phyloP scores from a whole-genome alignment of 2,329 filamentous ascomycete species.

The Fusarium sp. region DNA sequence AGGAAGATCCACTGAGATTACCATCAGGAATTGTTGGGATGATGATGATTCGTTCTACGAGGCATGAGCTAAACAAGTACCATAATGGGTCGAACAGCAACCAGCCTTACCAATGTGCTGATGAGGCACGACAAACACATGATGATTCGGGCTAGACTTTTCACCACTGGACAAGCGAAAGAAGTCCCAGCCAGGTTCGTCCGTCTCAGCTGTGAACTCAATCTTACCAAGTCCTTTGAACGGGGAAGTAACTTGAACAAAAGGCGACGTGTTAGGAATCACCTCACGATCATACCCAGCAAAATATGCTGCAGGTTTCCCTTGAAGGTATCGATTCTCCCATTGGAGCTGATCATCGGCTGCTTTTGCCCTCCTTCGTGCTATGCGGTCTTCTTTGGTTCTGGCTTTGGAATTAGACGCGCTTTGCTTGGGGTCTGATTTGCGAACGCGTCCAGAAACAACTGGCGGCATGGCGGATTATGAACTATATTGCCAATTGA shows the following conservation, averaged over 20 bases:
- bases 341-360: background rate
- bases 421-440: background rate
- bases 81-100: background rate
- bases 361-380: background rate
- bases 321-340: constrained; percentile 5
- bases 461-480: background rate
- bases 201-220: background rate
- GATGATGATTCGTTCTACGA: background rate
- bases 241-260: background rate
- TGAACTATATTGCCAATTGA: background rate
- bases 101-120: background rate
- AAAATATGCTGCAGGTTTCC: background rate
- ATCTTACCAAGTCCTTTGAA: constrained; percentile 1
- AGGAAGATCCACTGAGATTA: background rate
- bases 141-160: background rate
- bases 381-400: background rate
- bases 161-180: background rate
- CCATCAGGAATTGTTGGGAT: background rate
- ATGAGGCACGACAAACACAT: background rate
- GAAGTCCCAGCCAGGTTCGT: background rate
- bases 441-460: constrained; percentile 1
- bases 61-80: background rate
- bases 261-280: background rate
- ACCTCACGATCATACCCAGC: background rate
- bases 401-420: background rate